Evolutionary conservation across 2,329 filamentous ascomycete species (phyloP), one percentile per base, ranked within the genome.

Genomic region (Claviceps monticola): DNA sequence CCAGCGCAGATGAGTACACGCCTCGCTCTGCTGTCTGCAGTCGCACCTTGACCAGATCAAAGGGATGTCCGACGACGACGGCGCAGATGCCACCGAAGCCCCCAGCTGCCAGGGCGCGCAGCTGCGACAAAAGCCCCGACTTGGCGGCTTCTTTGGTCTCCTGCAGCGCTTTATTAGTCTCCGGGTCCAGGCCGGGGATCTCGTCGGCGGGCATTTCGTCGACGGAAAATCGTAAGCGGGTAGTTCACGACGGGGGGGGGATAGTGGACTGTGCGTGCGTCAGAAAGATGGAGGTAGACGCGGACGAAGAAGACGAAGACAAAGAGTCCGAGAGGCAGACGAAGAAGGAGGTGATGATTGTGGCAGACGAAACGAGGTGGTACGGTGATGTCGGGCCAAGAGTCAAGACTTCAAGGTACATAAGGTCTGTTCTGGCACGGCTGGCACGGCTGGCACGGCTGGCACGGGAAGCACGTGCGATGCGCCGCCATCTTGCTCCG

Each of bases 1-100:
- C 93, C 62, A 97, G 76, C 14, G 93, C 93, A 46, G 86, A 84
- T 38, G 75, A 84, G 71, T 98, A 98, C 38, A 95, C 86, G 48
- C 93, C 93, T 69, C 83, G 84, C 71, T 97, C 90, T 38, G 93
- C 89, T 2, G 93, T 98, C 74, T 98, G 93, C 67, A 98, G 74
- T 54, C 93, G 86, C 58, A 98, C 93, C 73, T 98, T 98, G 68
- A 97, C 91, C 60, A 98, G 76, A 67, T 98, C 93, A 66, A 98
- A 98, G 9, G 93, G 93, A 69, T 98, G 93, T 53, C 93, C 86
- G 54, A 97, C 90, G 43, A 98, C 67, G 51, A 98, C 93, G 53
- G 93, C 91, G 72, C 88, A 97, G 47, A 98, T 70, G 61, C 93
- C 93, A 60, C 93, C 93, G 54, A 95, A 94, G 56, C 89, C 93